Base-by-base conservation (phyloP, 108 stramenopile species). In the Conticribra weissflogii region DNA sequence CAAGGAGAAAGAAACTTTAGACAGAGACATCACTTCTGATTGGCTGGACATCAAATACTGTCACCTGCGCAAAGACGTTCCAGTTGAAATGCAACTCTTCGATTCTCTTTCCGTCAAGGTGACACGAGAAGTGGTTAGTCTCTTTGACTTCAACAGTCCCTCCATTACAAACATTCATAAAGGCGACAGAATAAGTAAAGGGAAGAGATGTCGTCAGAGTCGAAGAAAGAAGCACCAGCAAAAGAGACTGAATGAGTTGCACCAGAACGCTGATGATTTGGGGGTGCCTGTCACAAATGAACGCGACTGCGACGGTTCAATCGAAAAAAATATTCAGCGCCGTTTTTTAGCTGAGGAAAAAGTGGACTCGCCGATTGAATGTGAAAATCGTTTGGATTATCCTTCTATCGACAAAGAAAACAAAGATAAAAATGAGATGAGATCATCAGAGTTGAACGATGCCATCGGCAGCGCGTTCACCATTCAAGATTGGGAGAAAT, bases 41-140 rank as follows among this genome's bases (percentile, higher is more conserved):
- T 77, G 71, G 49, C 61, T 94, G 24, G 86, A 94, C 57, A 68
- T 91, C 24, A 94, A 90, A 67, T 91, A 90, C 59, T 91, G 93
- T 48, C 63, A 74, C 30, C 59, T 94, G 31, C 69, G 93, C 16
- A 63, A 72, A 16, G 90, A 91, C 59, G 45, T 91, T 9, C 73
- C 87, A 1, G 23, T 82, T 3, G 72, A 82, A 54, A 5, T 60
- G 9, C 93, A 94, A 54, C 33, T 94, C 3, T 94, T 94, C 54
- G 76, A 71, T 22, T 59, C 71, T 15, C 63, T 89, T 2, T 62
- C 75, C 3, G 84, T 89, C 48, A 89, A 90, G 59, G 56, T 81
- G 30, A 91, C 90, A 1, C 59, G 78, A 22, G 81, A 84, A 53
- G 93, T 94, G 16, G 86, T 94, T 3, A 85, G 85, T 73, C 68